Base-by-base conservation (phyloP, 176 grass and related monocot genomes). In the Aegilops umbellulata region DNA sequence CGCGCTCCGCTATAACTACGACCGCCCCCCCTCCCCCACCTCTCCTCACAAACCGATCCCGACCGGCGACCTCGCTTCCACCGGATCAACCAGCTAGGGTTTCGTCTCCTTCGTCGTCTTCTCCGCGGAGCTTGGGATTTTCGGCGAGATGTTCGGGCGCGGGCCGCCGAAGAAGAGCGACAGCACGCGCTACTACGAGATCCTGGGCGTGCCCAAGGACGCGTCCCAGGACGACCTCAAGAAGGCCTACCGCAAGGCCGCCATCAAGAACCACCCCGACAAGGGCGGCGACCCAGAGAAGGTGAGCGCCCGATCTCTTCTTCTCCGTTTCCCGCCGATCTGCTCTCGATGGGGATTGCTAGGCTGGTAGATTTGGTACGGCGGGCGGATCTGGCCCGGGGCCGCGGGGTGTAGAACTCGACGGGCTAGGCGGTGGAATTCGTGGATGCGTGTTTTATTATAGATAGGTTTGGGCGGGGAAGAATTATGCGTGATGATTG, bases 181-280 rank as follows among this genome's bases (percentile, higher is more conserved):
- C 74, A 97, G 81, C 88, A 97, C 92, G 58, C 77, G 88, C 62
- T 97, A 97, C 88, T 94, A 97, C 77, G 83, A 97, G 95, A 85
- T 97, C 16, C 83, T 97, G 0, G 95, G 95, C 0, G 95, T 97
- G 26, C 65, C 92, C 55, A 94, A 97, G 86, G 85, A 79, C 81
- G 92, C 95, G 0, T 71, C 88, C 9, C 87, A 74, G 82, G 94
- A 94, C 19, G 92, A 97, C 34, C 91, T 97, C 67, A 97, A 97
- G 90, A 97, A 97, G 90, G 95, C 95, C 17, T 97, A 97, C 87
- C 90, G 92, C 76, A 97, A 94, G 88, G 92, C 95, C 66, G 92
- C 95, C 77, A 97, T 97, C 83, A 97, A 97, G 92, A 97, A 94
- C 86, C 95, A 97, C 61, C 95, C 95, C 61, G 95, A 97, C 61